Evolutionary conservation across 371 early-diverging fungal species (phyloP), one percentile per base, ranked within the genome.

Genomic region (Chytridiales sp.): DNA sequence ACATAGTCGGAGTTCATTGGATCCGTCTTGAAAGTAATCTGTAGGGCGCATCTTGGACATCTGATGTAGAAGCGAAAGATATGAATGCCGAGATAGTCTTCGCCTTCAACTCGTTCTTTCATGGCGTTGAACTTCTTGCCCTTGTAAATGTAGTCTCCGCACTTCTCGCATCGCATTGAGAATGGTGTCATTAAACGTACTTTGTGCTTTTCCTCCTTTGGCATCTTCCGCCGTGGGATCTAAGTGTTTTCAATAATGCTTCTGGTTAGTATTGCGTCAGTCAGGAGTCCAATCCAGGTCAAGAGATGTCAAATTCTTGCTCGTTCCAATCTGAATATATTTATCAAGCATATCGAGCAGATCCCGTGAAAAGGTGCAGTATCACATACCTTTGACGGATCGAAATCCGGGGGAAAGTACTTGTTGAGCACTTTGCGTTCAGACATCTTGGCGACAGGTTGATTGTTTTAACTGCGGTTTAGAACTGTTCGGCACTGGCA

Each of bases 101-200:
- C 95, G 13, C 76, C 67, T 17, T 69, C 55, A 26, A 68, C 74
- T 47, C 27, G 48, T 47, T 97, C 96, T 72, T 96, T 96, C 43
- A 89, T 78, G 26, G 97, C 96, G 70, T 98, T 97, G 78, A 97
- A 95, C 67, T 99, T 98, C 54, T 92, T 96, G 44, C 94, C 93
- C 75, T 95, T 95, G 75, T 89, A 88, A 56, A 98, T 90, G 75
- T 90, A 98, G 65, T 96, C 93, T 34, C 93, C 92, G 69, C 99
- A 98, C 31, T 90, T 88, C 44, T 81, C 81, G 79, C 99, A 99
- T 44, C 90, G 90, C 94, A 99, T 94, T 0, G 95, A 91, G 69
- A 97, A 99, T 0, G 99, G 99, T 3, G 96, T 86, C 91, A 94
- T 93, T 39, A 99, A 81, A 44, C 98, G 94, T 21, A 97, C 96